Evolutionary conservation across 1,139 yeast species (phyloP).

Genomic region (Zygosaccharomyces pseudobailii): DNA sequence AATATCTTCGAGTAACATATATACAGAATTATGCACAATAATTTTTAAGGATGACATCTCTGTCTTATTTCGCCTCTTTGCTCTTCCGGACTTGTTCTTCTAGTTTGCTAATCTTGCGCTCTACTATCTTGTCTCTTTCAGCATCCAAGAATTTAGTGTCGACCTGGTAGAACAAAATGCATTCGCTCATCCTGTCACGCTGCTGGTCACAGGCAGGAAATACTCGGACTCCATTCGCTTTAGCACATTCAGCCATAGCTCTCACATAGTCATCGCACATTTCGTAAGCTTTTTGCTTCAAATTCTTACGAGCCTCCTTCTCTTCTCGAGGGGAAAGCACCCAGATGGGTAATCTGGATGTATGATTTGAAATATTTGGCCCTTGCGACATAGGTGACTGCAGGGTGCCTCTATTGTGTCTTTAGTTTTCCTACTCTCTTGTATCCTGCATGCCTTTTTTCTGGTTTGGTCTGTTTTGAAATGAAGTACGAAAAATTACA

Average conservation of each 20-base stretch:
- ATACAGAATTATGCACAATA: slow-evolving; percentile 1
- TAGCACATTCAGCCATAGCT: slow-evolving; percentile 52
- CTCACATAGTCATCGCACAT: slow-evolving; percentile 65
- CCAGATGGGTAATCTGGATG: slow-evolving; percentile 63
- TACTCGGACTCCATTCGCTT: slow-evolving; percentile 48
- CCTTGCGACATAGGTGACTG: slow-evolving; percentile 9
- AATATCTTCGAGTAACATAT: slow-evolving; percentile 2
- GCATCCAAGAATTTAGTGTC: slow-evolving; percentile 63
- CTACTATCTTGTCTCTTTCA: slow-evolving; percentile 61
- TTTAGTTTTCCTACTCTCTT: neutral
- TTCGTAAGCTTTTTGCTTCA: slow-evolving; percentile 70
- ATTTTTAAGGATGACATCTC: neutral
- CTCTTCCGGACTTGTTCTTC: slow-evolving; percentile 19
- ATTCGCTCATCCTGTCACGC: slow-evolving; percentile 61
- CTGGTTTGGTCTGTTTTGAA: neutral
- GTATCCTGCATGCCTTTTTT: neutral
- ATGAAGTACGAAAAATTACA: neutral
- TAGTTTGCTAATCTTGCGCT: slow-evolving; percentile 45
- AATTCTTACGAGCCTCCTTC: slow-evolving; percentile 68
- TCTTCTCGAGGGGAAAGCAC: slow-evolving; percentile 83
- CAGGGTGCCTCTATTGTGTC: neutral
- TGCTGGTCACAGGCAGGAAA: slow-evolving; percentile 54
- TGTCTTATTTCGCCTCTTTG: slow-evolving; percentile 4
- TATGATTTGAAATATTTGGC: slow-evolving; percentile 15
- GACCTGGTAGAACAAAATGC: slow-evolving; percentile 61